phyloP scores from a whole-genome alignment of 805 yeast genomes.

The Suhomyces xylopsoci region DNA sequence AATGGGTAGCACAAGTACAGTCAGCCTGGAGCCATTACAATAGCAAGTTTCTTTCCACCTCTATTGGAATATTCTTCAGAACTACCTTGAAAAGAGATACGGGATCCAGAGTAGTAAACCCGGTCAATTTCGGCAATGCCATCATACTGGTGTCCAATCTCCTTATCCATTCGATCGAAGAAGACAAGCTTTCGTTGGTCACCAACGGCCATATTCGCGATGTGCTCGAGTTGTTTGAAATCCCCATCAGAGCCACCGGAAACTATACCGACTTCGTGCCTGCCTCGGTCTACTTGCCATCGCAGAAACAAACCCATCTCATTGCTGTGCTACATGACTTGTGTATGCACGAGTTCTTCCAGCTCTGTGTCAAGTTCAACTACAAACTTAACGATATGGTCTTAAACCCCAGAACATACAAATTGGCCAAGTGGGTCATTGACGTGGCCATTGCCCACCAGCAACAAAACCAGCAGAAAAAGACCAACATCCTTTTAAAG shows the following conservation, averaged over 20 bases:
- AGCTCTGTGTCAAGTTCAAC: conserved; percentile 62
- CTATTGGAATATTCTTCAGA: conserved; percentile 36
- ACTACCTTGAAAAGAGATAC: conserved; percentile 50
- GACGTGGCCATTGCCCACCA: conserved; percentile 59
- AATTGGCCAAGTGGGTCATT: conserved; percentile 69
- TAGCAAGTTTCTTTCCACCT: conserved; percentile 27
- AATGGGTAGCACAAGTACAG: background rate
- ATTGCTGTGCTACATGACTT: conserved; percentile 60
- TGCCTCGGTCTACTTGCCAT: conserved; percentile 45
- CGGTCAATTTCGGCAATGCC: conserved; percentile 58
- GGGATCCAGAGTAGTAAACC: conserved; percentile 56
- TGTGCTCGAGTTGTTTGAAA: conserved; percentile 56
- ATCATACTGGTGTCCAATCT: conserved; percentile 59
- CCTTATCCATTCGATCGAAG: conserved; percentile 57
- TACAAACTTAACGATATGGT: conserved; percentile 61
- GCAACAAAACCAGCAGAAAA: conserved; percentile 18
- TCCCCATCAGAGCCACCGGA: conserved; percentile 46
- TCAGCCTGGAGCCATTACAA: conserved; percentile 13
- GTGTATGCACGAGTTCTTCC: conserved; percentile 60
- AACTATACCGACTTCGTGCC: conserved; percentile 38
- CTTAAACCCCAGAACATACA: conserved; percentile 59
- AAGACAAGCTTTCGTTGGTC: conserved; percentile 57
- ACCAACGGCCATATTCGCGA: conserved; percentile 54
- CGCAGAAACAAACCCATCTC: conserved; percentile 34
- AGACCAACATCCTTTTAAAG: background rate